Conservation (phyloP, 768 basidiomycete genomes). For the Polyporus arcularius region DNA sequence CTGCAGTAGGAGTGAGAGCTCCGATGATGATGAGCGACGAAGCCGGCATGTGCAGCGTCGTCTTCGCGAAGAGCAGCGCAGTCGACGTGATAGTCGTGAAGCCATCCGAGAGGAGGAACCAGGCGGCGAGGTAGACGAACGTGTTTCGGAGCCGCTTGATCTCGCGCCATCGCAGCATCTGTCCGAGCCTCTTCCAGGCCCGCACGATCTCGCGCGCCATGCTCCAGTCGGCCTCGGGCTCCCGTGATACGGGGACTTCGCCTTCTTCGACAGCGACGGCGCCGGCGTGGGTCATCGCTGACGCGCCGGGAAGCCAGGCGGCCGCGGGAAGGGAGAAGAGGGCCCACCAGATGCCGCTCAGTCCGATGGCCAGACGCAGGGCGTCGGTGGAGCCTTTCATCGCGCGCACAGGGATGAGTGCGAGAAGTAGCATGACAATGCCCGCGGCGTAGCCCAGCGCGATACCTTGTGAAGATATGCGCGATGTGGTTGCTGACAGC, state of each 20-base stretch:
- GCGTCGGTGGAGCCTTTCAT: constrained; percentile 78
- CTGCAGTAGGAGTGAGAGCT: constrained; percentile 72
- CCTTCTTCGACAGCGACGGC: constrained; percentile 14
- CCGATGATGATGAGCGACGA: constrained; percentile 80
- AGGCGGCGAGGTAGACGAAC: constrained; percentile 87
- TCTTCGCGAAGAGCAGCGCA: constrained; percentile 91
- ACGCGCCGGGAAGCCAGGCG: constrained; percentile 62
- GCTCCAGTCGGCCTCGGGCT: constrained; percentile 40
- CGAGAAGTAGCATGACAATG: constrained; percentile 70
- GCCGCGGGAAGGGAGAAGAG: constrained; percentile 78
- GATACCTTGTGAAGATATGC: constrained; percentile 83
- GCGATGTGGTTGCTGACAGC: constrained; percentile 75
- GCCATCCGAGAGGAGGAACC: constrained; percentile 93
- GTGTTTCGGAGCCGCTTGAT: constrained; percentile 77
- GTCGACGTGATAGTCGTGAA: constrained; percentile 94
- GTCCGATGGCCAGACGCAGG: constrained; percentile 78
- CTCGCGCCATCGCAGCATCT: constrained; percentile 74
- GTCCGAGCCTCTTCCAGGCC: constrained; percentile 77
- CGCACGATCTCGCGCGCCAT: constrained; percentile 51
- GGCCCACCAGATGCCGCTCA: constrained; percentile 90
- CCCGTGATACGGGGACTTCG: background rate
- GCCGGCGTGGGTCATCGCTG: constrained; percentile 13
- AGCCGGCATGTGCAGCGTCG: constrained; percentile 77
- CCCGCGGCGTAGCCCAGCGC: constrained; percentile 87
- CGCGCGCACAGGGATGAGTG: constrained; percentile 74